Conservation (phyloP, 495 filamentous ascomycete species). For the Penicillium chermesinum region DNA sequence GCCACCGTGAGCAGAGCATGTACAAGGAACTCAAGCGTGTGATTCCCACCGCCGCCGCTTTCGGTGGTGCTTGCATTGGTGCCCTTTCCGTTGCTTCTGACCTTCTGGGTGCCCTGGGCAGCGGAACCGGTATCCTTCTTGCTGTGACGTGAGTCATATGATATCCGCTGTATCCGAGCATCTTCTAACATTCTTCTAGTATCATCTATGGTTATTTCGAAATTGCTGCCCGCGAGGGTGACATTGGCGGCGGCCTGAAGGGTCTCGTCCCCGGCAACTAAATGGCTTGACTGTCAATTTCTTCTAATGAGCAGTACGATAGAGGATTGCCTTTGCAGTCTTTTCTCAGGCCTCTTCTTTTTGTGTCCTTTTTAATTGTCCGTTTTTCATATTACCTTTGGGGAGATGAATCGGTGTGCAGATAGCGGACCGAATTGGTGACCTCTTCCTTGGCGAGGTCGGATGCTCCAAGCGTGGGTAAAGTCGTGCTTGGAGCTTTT, state of each 20-base stretch:
- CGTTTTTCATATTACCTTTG: constrained; percentile 23
- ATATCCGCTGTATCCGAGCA: neutral
- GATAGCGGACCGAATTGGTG: neutral
- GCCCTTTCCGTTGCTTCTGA: constrained; percentile 93
- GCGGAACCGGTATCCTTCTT: constrained; percentile 94
- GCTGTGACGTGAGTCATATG: constrained; percentile 84
- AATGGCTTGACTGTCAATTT: constrained; percentile 17
- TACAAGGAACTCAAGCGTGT: constrained; percentile 99
- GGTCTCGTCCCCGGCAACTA: constrained; percentile 66
- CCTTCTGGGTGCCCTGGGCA: constrained; percentile 92
- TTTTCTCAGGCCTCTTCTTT: constrained; percentile 22
- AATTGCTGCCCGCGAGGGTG: constrained; percentile 97
- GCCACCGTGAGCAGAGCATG: constrained; percentile 99
- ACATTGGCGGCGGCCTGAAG: constrained; percentile 79
- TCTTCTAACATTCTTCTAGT: constrained; percentile 41
- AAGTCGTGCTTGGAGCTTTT: neutral
- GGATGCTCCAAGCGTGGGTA: neutral
- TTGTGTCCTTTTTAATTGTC: constrained; percentile 27
- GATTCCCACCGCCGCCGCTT: constrained; percentile 96
- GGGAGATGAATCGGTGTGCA: constrained; percentile 20
- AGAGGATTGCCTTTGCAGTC: constrained; percentile 17
- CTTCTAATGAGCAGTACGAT: constrained; percentile 35
- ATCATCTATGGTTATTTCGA: constrained; percentile 99
- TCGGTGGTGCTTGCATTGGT: constrained; percentile 98
- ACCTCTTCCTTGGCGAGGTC: neutral